A percentile compares a stretch with the other conserved stretches of the same genome.
These are phyloP conservation scores for Xylaria castorea DNA, from an alignment of 495 filamentous ascomycete species.

Conservation along the genomic window DNA sequence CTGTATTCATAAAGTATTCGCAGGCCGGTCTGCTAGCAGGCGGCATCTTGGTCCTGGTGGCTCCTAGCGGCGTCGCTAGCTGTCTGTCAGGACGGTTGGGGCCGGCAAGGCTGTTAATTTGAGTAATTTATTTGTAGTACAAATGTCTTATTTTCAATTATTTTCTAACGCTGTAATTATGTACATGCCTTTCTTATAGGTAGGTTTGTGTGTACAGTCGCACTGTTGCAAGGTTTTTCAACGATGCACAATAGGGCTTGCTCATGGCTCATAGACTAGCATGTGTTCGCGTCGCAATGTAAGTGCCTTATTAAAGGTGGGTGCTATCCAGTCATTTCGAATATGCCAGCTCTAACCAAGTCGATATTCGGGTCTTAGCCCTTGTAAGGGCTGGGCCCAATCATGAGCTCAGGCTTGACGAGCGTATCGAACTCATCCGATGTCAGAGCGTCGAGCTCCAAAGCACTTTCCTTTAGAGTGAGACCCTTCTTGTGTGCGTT, in stretches of 20 bases:
- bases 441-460: constrained; percentile 90
- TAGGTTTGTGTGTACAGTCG: not conserved
- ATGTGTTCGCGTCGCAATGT: not conserved
- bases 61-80: no score
- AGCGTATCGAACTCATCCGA: constrained; percentile 90
- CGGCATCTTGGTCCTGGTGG: no score
- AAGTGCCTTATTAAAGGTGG: not conserved
- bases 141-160: not conserved
- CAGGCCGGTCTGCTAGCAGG: no score
- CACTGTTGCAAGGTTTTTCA: no score
- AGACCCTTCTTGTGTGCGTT: constrained; percentile 98
- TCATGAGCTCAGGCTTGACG: constrained; percentile 96
- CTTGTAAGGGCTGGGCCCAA: constrained; percentile 74
- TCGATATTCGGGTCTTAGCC: constrained; percentile 28
- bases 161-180: not conserved
- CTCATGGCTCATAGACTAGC: not conserved
- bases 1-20: no score
- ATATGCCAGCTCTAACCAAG: not conserved
- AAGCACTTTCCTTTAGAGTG: constrained; percentile 89
- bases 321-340: not conserved
- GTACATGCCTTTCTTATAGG: constrained; percentile 3
- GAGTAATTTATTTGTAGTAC: not conserved
- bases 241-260: not conserved
- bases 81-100: no score
- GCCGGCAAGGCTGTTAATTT: not conserved